Evolutionary conservation across 805 yeast genomes (phyloP).

Genomic region (Yarrowia divulgata): DNA sequence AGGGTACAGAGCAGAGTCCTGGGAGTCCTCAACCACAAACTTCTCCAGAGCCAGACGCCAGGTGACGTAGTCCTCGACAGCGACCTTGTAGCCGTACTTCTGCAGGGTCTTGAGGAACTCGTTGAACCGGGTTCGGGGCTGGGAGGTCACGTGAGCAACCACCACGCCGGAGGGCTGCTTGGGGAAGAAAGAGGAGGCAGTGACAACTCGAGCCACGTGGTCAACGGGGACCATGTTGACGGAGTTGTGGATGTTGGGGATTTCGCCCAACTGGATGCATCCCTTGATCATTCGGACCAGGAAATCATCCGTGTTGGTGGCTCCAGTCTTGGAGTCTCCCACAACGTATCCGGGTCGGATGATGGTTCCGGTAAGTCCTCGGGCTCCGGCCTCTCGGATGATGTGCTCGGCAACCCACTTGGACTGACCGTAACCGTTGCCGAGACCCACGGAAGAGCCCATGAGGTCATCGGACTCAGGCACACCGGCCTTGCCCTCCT

Average conservation of each 20-base stretch:
- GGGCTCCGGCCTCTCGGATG: slow-evolving; percentile 83
- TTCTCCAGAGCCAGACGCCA: slow-evolving; percentile 83
- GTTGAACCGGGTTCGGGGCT: slow-evolving; percentile 85
- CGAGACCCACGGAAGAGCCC: slow-evolving; percentile 83
- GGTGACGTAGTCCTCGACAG: slow-evolving; percentile 67
- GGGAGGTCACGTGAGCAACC: slow-evolving; percentile 97
- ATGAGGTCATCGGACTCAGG: slow-evolving; percentile 81
- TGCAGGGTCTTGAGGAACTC: slow-evolving; percentile 72
- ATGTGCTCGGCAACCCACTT: slow-evolving; percentile 97
- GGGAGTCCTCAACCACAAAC: slow-evolving; percentile 73
- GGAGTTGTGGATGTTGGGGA: slow-evolving; percentile 84
- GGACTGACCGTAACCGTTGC: slow-evolving; percentile 95
- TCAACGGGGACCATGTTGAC: slow-evolving; percentile 98
- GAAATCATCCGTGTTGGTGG: slow-evolving; percentile 96
- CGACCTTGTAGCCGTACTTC: slow-evolving; percentile 74
- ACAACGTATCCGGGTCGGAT: slow-evolving; percentile 96
- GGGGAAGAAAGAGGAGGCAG: slow-evolving; percentile 82
- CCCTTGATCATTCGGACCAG: slow-evolving; percentile 94
- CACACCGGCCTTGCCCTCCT: slow-evolving; percentile 73
- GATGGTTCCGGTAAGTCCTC: slow-evolving; percentile 87
- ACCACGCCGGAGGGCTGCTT: slow-evolving; percentile 60
- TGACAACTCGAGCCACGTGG: slow-evolving; percentile 92
- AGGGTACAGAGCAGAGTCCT: slow-evolving; percentile 90
- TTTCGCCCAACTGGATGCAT: slow-evolving; percentile 82
- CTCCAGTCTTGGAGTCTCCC: slow-evolving; percentile 83